phyloP scores from a whole-genome alignment of 2,329 filamentous ascomycete genomes.

The Clonostachys sp. region DNA sequence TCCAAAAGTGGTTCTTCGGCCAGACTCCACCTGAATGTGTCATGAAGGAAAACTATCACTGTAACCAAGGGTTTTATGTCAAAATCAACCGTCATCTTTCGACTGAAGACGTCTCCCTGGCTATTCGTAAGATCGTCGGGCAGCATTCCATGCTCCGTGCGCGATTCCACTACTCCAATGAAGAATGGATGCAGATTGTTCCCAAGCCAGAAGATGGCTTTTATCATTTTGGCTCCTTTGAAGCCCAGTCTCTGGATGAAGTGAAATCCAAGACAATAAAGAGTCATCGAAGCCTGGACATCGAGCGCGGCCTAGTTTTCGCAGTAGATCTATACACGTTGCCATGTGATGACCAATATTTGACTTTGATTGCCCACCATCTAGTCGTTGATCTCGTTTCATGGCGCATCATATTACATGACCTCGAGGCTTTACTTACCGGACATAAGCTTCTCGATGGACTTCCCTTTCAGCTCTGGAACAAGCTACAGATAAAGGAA shows the following conservation, averaged over 20 bases:
- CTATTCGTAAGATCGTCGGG: constrained; percentile 2
- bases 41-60: constrained; percentile 1
- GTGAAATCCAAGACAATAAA: background rate
- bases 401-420: constrained; percentile 36
- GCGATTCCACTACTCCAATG: constrained; percentile 1
- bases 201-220: constrained; percentile 1
- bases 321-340: constrained; percentile 7
- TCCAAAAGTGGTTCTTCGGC: constrained; percentile 6
- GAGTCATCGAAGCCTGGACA: constrained; percentile 4
- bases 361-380: constrained; percentile 29
- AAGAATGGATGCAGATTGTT: constrained; percentile 4
- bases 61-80: constrained; percentile 8
- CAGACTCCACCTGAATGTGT: background rate
- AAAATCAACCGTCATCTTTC: background rate
- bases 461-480: constrained; percentile 30
- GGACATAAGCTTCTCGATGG: constrained; percentile 7
- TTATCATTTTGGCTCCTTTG: background rate
- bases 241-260: background rate
- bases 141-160: constrained; percentile 9
- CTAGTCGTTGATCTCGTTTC: constrained; percentile 38
- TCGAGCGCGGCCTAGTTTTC: constrained; percentile 6
- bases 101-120: background rate
- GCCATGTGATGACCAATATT: constrained; percentile 4
- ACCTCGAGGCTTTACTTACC: constrained; percentile 32
- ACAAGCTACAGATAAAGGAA: constrained; percentile 20